phyloP scores from a whole-genome alignment of 495 filamentous ascomycete genomes.

The Margaritispora aquatica region DNA sequence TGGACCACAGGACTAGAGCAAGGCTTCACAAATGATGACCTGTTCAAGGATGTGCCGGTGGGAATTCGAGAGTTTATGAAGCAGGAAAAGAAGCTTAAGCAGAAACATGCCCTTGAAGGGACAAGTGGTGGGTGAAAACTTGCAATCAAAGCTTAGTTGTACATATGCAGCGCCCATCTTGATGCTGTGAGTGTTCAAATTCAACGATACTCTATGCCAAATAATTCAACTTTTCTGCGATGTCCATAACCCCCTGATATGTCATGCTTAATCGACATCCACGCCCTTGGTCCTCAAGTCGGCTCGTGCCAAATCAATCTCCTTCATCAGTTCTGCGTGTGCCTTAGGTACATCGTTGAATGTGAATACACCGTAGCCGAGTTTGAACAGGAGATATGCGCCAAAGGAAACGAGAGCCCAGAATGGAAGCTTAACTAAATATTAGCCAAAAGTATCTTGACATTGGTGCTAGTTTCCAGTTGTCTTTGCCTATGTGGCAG shows the following conservation, averaged over 20 bases:
- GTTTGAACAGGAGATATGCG: constrained; percentile 84
- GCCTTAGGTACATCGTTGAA: constrained; percentile 96
- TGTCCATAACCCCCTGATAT: not conserved
- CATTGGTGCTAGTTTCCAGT: not conserved
- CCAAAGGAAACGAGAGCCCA: constrained; percentile 89
- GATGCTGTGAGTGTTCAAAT: not conserved
- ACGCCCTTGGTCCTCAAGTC: constrained; percentile 65
- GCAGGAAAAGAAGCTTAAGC: constrained; percentile 85
- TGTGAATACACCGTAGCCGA: constrained; percentile 86
- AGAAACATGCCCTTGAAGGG: constrained; percentile 50
- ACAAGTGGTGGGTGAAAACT: constrained; percentile 2
- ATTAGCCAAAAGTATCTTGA: not conserved
- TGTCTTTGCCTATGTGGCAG: no score
- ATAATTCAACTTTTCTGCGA: no score
- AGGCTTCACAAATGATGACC: constrained; percentile 47
- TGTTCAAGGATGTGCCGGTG: constrained; percentile 81
- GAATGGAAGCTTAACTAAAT: constrained; percentile 67
- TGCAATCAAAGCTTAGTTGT: not conserved
- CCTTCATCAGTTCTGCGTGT: constrained; percentile 79
- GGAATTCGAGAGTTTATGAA: constrained; percentile 97
- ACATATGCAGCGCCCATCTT: not conserved
- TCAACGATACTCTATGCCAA: no score
- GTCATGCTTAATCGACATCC: constrained; percentile 54
- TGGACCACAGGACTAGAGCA: constrained; percentile 48
- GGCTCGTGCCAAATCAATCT: constrained; percentile 63